Evolutionary conservation across 2,329 filamentous ascomycete species (phyloP), one percentile per base, ranked within the genome.

Genomic region (Coniochaeta sp.): DNA sequence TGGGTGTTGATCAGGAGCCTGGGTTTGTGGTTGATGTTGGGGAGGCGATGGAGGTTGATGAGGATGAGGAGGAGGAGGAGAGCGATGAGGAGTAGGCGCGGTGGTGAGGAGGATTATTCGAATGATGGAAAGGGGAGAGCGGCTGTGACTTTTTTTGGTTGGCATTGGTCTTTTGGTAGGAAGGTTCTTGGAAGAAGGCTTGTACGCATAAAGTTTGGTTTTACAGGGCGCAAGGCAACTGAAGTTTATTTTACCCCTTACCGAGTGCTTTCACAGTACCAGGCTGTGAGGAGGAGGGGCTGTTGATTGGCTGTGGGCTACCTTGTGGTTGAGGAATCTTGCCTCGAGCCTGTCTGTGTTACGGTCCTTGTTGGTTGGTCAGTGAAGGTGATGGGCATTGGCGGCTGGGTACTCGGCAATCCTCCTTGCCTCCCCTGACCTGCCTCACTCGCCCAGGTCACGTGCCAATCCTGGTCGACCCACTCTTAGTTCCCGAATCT

Each of bases 1-100:
- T 96, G 31, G 94, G 94, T 24, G 91, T 99, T 50, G 95, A 99
- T 72, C 94, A 99, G 72, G 95, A 95, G 64, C 89, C 91, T 51
- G 83, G 83, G 5, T 97, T 99, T 67, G 85, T 82, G 52, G 84
- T 99, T 42, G 85, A 81, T 50, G 94, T 88, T 26, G 89, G 86
- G 1, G 94, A 99, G 69, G 90, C 90, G 5, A 95, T 94, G 89
- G 94, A 97, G 52, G 89, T 96, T 63, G 91, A 96, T 67, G 86
- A 89, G 46, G 89, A 91, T 1, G 89, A 94, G 42, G 89, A 91
- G 20, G 87, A 89, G 10, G 86, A 87, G 22, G 85, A 86, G 31
- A 81, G 85, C 16, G 71, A 73, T 16, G 63, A 65, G 42, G 59
- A 66, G 54, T 56, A 57, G 42, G 33, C 33, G 33, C 22, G 16